These are phyloP conservation scores for Barnettozyma siamensis DNA, from an alignment of 805 yeast species.

Conservation along the genomic window DNA sequence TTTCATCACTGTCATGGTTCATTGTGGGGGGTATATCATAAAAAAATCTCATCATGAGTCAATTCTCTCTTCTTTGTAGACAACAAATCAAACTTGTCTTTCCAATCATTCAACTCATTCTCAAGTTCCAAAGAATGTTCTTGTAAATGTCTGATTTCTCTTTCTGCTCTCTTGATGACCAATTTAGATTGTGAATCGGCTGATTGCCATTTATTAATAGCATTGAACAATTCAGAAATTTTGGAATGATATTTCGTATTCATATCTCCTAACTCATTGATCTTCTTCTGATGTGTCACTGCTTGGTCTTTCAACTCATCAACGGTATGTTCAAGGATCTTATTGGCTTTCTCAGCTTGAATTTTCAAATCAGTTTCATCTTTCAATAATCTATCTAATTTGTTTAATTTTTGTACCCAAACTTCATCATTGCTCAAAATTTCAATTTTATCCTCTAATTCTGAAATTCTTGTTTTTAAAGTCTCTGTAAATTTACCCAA, in stretches of 20 bases:
- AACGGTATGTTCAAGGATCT: constrained; percentile 45
- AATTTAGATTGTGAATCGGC: constrained; percentile 41
- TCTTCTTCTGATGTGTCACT: constrained; percentile 44
- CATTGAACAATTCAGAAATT: constrained; percentile 39
- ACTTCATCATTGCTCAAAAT: constrained; percentile 46
- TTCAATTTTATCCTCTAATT: constrained; percentile 39
- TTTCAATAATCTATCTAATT: constrained; percentile 46
- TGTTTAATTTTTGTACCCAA: constrained; percentile 53
- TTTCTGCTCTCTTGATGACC: constrained; percentile 40
- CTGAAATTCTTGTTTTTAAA: constrained; percentile 39
- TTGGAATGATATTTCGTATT: constrained; percentile 49
- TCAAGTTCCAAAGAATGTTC: constrained; percentile 49
- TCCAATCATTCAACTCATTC: constrained; percentile 54
- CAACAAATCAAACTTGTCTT: constrained; percentile 30
- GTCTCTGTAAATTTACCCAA: constrained; percentile 50
- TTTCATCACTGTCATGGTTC: too few species aligned
- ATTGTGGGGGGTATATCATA: too few species aligned
- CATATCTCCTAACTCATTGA: constrained; percentile 52
- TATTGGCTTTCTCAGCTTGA: constrained; percentile 46
- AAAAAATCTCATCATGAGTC: constrained; percentile 23
- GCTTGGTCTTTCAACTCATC: constrained; percentile 48
- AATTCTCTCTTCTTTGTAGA: constrained; percentile 17
- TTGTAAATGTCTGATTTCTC: constrained; percentile 51
- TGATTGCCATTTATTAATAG: constrained; percentile 37
- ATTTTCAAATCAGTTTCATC: constrained; percentile 41